Base-by-base conservation (phyloP, 2,329 filamentous ascomycete species). In the Neopestalotiopsis clavispora region DNA sequence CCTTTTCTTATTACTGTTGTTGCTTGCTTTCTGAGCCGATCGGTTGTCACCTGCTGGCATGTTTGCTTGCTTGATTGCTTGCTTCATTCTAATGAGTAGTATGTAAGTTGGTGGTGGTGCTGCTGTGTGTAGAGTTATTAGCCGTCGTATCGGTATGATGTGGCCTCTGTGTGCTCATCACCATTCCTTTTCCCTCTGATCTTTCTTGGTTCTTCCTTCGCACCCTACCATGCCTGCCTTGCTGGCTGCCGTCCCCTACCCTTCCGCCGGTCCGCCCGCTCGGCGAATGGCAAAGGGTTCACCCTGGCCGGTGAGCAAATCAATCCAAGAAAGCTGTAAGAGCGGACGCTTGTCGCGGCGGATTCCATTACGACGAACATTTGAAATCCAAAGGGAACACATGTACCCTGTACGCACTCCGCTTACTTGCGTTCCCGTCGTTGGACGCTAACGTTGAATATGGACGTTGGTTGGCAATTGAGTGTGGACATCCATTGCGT, bases 241-340 rank as follows among this genome's bases (percentile, higher is more conserved):
- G 23, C 23, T 28, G 23, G 23, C 23, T 28, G 23, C 23, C 23
- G 23, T 28, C 23, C 20, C 45, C 62, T 38, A 30, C 65, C 65
- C 34, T 60, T 49, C 65, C 65, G 65, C 56, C 65, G 59, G 58
- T 60, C 56, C 65, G 65, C 65, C 65, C 38, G 56, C 56, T 20
- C 61, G 32, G 57, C 59, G 3, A 38, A 34, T 17, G 9, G 40
- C 40, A 67, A 63, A 10, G 40, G 61, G 23, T 23, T 32, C 13
- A 62, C 40, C 66, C 66, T 63, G 61, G 66, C 13, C 30, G 30
- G 63, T 14, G 65, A 52, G 45, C 45, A n/a, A 52, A 52, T 65
- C 28, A 52, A 14, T 17, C 14, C 66, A 20, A n/a, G 34, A 12
- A 67, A 13, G 65, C 42, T 60, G 56, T 56, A 4, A n/a, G 14